Percentiles rank a stretch among this genome's conserved stretches.
These are phyloP conservation scores for Zasmidium citrigriseum DNA, from an alignment of 2,329 filamentous ascomycete genomes.

Conservation along the genomic window DNA sequence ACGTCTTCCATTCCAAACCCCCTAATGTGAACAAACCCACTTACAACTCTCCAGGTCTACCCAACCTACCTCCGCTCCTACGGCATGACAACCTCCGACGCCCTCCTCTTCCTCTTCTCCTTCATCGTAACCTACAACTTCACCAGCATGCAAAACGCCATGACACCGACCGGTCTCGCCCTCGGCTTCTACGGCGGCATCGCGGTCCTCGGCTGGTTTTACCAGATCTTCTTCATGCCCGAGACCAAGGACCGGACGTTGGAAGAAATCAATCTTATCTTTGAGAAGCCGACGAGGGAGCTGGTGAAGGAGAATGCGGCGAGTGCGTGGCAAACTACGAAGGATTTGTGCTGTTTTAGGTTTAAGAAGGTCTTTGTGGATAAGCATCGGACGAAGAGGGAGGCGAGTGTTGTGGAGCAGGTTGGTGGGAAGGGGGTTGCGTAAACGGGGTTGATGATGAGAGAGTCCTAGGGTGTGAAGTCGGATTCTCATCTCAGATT, in stretches of 20 bases:
- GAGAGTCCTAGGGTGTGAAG: too few species aligned
- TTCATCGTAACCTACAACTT: conserved; percentile 79
- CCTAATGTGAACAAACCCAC: neutral
- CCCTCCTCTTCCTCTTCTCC: conserved; percentile 68
- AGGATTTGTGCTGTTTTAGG: conserved; percentile 46
- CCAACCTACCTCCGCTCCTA: conserved; percentile 72
- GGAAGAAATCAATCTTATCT: conserved; percentile 71
- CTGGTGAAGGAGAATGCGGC: conserved; percentile 62
- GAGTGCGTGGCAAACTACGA: conserved; percentile 47
- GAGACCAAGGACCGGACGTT: conserved; percentile 66
- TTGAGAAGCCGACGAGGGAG: conserved; percentile 63
- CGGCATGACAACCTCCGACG: conserved; percentile 71
- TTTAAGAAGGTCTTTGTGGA: conserved; percentile 51
- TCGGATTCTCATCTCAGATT: too few species aligned
- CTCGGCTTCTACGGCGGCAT: conserved; percentile 76
- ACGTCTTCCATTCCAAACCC: neutral
- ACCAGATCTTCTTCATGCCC: conserved; percentile 71
- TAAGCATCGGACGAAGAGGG: conserved; percentile 14
- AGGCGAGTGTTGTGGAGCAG: conserved; percentile 18
- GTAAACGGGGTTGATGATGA: conserved; percentile 3
- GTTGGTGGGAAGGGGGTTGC: conserved; percentile 10
- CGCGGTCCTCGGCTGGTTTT: conserved; percentile 68
- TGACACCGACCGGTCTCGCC: conserved; percentile 65
- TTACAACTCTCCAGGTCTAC: conserved; percentile 42
- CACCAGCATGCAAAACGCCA: conserved; percentile 66